Evolutionary conservation across 1,284 basidiomycete species (phyloP).

Genomic region (Trichosporon sp.): DNA sequence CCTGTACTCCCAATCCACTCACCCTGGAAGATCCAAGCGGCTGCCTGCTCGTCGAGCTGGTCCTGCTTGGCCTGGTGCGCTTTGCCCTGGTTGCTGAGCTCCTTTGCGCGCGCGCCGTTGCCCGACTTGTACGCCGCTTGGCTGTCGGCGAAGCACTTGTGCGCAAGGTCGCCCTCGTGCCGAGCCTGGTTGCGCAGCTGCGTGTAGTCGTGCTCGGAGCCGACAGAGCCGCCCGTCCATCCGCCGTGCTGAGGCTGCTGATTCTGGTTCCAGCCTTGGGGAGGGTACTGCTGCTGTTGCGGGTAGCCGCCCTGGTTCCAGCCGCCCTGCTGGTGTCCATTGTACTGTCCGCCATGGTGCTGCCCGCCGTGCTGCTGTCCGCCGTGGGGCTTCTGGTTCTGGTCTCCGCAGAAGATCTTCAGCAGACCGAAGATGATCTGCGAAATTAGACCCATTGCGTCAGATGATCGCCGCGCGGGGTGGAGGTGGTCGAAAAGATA

Average conservation of each 20-base stretch:
- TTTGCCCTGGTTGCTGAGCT: slow-evolving; percentile 77
- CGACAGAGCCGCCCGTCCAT: background rate
- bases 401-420: slow-evolving; percentile 23
- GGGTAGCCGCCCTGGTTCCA: slow-evolving; percentile 19
- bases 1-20: slow-evolving; percentile 15
- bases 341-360: slow-evolving; percentile 15
- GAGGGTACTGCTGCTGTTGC: slow-evolving; percentile 4
- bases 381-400: slow-evolving; percentile 20
- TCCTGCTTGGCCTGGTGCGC: slow-evolving; percentile 74
- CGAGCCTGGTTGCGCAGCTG: slow-evolving; percentile 66
- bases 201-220: slow-evolving; percentile 53
- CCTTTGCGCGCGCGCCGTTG: slow-evolving; percentile 74
- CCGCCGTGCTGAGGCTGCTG: slow-evolving; percentile 20
- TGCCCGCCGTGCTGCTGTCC: slow-evolving; percentile 18
- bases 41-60: slow-evolving; percentile 73
- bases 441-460: background rate
- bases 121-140: slow-evolving; percentile 51
- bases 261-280: slow-evolving; percentile 15
- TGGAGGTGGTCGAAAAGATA: background rate
- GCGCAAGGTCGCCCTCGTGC: slow-evolving; percentile 57
- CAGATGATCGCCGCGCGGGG: background rate
- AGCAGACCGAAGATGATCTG: slow-evolving; percentile 15
- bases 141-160: slow-evolving; percentile 42
- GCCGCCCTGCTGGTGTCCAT: slow-evolving; percentile 14
- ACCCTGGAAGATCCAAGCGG: slow-evolving; percentile 84